Evolutionary conservation across 257 asterid genomes (phyloP).

Genomic region (Sherardia arvensis): DNA sequence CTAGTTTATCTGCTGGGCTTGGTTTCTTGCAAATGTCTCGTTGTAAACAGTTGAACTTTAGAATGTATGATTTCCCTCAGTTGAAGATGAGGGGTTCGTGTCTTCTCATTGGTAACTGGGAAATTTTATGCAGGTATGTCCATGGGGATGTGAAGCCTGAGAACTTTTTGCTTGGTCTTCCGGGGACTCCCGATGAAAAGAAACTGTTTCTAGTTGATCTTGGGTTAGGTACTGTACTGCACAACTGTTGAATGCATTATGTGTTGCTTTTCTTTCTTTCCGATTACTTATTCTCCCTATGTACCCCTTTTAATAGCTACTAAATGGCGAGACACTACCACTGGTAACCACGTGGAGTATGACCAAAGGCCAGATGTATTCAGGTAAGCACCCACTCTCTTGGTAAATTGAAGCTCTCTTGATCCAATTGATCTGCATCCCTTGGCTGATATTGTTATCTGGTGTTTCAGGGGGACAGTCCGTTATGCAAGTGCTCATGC

Average conservation of each 20-base stretch:
- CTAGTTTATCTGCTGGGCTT: not conserved
- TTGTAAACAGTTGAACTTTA: not conserved
- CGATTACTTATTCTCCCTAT: not conserved
- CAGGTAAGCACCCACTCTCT: slow-evolving; percentile 29
- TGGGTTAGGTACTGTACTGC: slow-evolving; percentile 50
- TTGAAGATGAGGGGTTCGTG: not conserved
- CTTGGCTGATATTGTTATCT: slow-evolving; percentile 9
- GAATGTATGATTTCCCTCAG: not conserved
- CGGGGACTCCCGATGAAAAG: slow-evolving; percentile 70
- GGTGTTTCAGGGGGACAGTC: slow-evolving; percentile 70
- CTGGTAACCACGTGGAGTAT: slow-evolving; percentile 63
- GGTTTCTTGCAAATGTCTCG: not conserved
- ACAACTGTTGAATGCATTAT: not conserved
- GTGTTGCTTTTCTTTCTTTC: not conserved
- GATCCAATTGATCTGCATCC: not conserved
- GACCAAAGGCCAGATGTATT: slow-evolving; percentile 84
- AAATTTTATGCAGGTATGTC: slow-evolving; percentile 47
- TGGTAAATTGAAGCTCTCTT: not conserved
- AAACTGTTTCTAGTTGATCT: slow-evolving; percentile 80
- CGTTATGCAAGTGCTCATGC: slow-evolving; percentile 93
- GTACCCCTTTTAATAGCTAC: slow-evolving; percentile 42
- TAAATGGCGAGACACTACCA: slow-evolving; percentile 50
- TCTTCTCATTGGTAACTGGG: not conserved
- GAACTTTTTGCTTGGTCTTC: slow-evolving; percentile 81
- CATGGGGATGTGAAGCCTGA: slow-evolving; percentile 97